These are phyloP conservation scores for Fraxinus xanthoxyloides DNA, from an alignment of 305 asterid genomes.

Conservation along the genomic window DNA sequence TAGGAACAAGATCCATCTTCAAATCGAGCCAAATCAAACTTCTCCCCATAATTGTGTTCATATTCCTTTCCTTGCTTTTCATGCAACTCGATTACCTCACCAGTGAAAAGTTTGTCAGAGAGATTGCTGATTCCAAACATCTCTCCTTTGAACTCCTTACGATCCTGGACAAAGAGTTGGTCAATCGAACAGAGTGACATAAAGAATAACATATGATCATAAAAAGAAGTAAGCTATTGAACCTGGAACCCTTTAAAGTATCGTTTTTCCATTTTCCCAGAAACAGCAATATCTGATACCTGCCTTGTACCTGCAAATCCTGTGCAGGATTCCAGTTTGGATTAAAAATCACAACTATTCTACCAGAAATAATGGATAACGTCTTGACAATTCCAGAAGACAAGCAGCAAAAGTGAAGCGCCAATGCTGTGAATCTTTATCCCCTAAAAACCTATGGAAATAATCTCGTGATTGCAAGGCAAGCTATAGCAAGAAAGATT, in stretches of 20 bases:
- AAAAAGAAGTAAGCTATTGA: not conserved
- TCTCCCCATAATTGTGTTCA: constrained; percentile 19
- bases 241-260: constrained; percentile 98
- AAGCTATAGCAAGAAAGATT: not conserved
- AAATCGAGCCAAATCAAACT: constrained; percentile 30
- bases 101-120: constrained; percentile 82
- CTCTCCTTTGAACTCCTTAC: constrained; percentile 84
- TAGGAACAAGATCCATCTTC: constrained; percentile 40
- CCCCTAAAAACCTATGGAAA: not conserved
- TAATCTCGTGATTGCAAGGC: not conserved
- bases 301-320: constrained; percentile 94
- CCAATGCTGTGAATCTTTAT: not conserved
- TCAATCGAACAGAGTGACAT: not conserved
- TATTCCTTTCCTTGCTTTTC: constrained; percentile 44
- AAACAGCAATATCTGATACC: constrained; percentile 83
- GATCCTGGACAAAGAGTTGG: constrained; percentile 47
- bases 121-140: constrained; percentile 89
- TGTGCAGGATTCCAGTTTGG: constrained; percentile 99
- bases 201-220: not conserved
- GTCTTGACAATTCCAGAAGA: not conserved
- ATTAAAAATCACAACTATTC: constrained; percentile 72
- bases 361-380: not conserved
- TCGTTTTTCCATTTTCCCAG: constrained; percentile 86
- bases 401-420: not conserved
- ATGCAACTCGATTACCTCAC: constrained; percentile 66